Evolutionary conservation across 1,284 basidiomycete species (phyloP).

Genomic region (Lentinula novae-zelandiae): DNA sequence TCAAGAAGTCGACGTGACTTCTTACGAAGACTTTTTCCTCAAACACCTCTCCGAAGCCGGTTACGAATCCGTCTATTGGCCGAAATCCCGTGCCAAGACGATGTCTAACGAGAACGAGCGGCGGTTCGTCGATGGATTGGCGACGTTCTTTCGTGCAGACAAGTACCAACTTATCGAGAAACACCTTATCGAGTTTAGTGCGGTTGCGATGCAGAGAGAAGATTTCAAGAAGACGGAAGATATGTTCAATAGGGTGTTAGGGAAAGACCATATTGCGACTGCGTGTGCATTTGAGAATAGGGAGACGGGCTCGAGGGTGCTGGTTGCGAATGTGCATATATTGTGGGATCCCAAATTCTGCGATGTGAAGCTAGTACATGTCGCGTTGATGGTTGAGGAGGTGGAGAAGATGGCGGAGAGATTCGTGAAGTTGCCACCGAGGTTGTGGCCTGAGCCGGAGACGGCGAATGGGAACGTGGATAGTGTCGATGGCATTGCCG

Average conservation of each 20-base stretch:
- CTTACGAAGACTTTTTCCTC: constrained; percentile 93
- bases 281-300: constrained; percentile 87
- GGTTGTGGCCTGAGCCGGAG: constrained; percentile 25
- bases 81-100: constrained; percentile 92
- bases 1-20: constrained; percentile 91
- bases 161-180: constrained; percentile 94
- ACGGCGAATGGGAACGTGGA: constrained; percentile 18
- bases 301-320: constrained; percentile 81
- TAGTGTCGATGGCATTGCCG: background rate
- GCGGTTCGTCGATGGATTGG: constrained; percentile 92
- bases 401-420: constrained; percentile 84
- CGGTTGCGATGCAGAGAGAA: constrained; percentile 87
- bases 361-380: constrained; percentile 98
- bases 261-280: constrained; percentile 93
- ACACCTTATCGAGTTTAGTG: constrained; percentile 92
- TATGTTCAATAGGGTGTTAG: constrained; percentile 98
- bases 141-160: constrained; percentile 90
- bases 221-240: constrained; percentile 99
- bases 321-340: constrained; percentile 91
- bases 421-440: constrained; percentile 84
- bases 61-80: constrained; percentile 92
- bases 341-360: constrained; percentile 92
- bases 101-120: constrained; percentile 84
- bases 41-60: constrained; percentile 74
- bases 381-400: constrained; percentile 90